Conservation (phyloP, 441 rosid genomes). For the Mallotus japonicus region DNA sequence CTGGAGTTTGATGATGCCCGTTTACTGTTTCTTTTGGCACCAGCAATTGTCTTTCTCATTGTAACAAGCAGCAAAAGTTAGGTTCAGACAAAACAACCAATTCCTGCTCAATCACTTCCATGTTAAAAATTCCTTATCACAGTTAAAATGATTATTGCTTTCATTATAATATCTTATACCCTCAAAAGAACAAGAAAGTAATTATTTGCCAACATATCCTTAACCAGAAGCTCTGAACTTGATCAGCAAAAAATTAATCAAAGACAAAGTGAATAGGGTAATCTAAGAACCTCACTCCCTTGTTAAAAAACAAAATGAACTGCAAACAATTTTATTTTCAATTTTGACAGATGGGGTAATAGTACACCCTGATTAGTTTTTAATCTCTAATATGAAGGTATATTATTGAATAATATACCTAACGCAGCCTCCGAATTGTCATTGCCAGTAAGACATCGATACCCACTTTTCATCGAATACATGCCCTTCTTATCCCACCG, state of each 20-base stretch:
- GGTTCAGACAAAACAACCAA: conserved; percentile 18
- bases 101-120: conserved; percentile 2
- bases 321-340: background rate
- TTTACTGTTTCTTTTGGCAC: conserved; percentile 30
- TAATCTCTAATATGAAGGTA: background rate
- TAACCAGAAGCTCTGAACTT: background rate
- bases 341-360: background rate
- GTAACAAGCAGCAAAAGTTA: conserved; percentile 34
- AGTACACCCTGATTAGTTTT: background rate
- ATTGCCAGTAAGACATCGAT: no score
- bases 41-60: conserved; percentile 66
- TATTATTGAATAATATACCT: background rate
- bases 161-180: background rate
- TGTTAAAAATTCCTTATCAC: background rate
- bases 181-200: background rate
- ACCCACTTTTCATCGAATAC: no score
- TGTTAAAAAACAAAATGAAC: background rate
- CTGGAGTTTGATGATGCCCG: conserved; percentile 26
- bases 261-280: background rate
- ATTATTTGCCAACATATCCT: background rate
- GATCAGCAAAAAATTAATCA: background rate
- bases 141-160: background rate
- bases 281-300: background rate
- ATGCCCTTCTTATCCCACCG: no score
- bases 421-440: background rate